Evolutionary conservation across 805 yeast species (phyloP).

Genomic region (Jamesozyma rosinii): DNA sequence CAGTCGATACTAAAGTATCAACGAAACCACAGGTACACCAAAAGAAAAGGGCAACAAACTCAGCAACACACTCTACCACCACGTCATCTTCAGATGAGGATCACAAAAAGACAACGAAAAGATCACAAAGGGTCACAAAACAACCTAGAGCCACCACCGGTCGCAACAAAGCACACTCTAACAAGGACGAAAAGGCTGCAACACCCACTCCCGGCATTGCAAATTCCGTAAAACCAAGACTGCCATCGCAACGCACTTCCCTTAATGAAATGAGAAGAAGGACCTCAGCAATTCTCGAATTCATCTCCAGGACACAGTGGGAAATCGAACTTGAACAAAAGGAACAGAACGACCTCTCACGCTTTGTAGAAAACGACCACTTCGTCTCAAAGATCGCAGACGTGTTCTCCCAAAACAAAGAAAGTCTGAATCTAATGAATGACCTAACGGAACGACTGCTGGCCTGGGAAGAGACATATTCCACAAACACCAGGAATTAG

Average conservation of each 20-base stretch:
- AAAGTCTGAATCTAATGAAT: slow-evolving; percentile 61
- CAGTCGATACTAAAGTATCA: neutral
- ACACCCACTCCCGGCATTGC: slow-evolving; percentile 4
- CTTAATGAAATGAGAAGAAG: slow-evolving; percentile 80
- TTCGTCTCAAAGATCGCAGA: slow-evolving; percentile 34
- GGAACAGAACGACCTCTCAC: slow-evolving; percentile 43
- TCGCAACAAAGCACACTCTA: slow-evolving; percentile 6
- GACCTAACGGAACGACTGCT: slow-evolving; percentile 59
- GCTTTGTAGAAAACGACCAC: slow-evolving; percentile 37
- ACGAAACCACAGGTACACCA: neutral
- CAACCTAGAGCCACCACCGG: slow-evolving; percentile 2
- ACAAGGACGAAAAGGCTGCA: neutral
- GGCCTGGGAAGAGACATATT: slow-evolving; percentile 69
- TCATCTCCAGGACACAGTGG: slow-evolving; percentile 76
- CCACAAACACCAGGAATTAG: slow-evolving; percentile 6
- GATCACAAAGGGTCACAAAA: neutral
- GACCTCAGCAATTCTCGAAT: slow-evolving; percentile 84
- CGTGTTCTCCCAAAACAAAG: slow-evolving; percentile 44
- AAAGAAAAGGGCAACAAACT: too few species aligned
- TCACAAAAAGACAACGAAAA: neutral
- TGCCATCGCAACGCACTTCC: slow-evolving; percentile 67
- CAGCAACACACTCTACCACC: too few species aligned
- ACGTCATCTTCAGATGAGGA: neutral
- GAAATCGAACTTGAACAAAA: slow-evolving; percentile 70
- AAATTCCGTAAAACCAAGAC: slow-evolving; percentile 65